A percentile compares a stretch with the other conserved stretches of the same genome.
Evolutionary conservation across 1,284 basidiomycete genomes (phyloP).

Genomic region (Sanghuangporus baumii): DNA sequence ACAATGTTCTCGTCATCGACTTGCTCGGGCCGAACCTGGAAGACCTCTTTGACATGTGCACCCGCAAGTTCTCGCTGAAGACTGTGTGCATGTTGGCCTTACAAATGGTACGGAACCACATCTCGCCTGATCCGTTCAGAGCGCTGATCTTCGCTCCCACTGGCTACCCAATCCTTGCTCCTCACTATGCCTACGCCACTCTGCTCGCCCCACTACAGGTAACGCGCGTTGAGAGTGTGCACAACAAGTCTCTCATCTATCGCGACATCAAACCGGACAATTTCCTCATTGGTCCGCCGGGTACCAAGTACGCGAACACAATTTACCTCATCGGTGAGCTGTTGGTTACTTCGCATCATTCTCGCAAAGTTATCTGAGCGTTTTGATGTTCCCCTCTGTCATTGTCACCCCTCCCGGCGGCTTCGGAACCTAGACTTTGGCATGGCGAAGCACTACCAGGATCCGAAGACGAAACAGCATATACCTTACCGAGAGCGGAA

Average conservation of each 20-base stretch:
- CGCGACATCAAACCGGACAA: conserved; percentile 99
- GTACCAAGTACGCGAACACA: conserved; percentile 84
- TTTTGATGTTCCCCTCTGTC: neutral
- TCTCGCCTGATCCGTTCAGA: neutral
- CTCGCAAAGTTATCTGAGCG: conserved; percentile 3
- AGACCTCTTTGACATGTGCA: conserved; percentile 97
- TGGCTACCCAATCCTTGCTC: neutral
- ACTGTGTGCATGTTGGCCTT: conserved; percentile 98
- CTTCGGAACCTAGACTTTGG: conserved; percentile 73
- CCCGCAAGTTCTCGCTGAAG: conserved; percentile 95
- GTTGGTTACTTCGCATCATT: neutral
- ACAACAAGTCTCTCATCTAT: conserved; percentile 98
- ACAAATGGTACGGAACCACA: conserved; percentile 74
- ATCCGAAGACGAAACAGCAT: conserved; percentile 96
- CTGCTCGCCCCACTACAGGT: conserved; percentile 49
- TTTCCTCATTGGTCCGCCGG: conserved; percentile 94
- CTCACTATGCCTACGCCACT: neutral
- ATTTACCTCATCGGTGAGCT: conserved; percentile 85
- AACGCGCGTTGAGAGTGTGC: conserved; percentile 94
- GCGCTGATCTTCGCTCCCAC: conserved; percentile 1
- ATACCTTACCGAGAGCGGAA: conserved; percentile 99
- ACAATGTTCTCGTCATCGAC: conserved; percentile 97
- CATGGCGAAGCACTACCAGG: conserved; percentile 98
- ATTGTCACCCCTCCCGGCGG: neutral
- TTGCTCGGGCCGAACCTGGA: conserved; percentile 94